A percentile compares a stretch with the other conserved stretches of the same genome.
Conservation (phyloP, 1,284 basidiomycete species). For the Ganoderma sp. region DNA sequence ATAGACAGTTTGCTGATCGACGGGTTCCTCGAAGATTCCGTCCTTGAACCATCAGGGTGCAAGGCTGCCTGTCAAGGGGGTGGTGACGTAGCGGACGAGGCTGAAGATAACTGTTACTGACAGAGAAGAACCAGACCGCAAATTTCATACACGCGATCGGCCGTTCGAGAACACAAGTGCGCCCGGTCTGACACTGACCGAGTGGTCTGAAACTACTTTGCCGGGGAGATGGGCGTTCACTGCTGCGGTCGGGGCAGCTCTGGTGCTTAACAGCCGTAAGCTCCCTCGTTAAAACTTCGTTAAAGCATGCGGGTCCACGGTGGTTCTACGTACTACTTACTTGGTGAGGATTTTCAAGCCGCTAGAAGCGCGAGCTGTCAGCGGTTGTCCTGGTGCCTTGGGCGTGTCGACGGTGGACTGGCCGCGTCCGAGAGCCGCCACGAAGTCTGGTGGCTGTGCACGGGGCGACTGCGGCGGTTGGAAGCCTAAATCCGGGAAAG, state of each 20-base stretch:
- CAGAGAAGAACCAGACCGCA: background rate
- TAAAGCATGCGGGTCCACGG: background rate
- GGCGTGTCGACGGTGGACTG: background rate
- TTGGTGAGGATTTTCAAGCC: background rate
- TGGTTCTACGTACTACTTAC: background rate
- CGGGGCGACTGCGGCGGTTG: background rate
- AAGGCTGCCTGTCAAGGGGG: background rate
- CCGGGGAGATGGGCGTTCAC: background rate
- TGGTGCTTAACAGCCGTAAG: background rate
- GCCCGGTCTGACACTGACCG: background rate
- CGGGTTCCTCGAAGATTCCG: background rate
- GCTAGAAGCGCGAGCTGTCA: background rate
- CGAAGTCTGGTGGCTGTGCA: background rate
- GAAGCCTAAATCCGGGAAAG: background rate
- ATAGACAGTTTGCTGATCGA: background rate
- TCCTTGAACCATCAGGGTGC: background rate
- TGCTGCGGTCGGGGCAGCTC: conserved; percentile 1
- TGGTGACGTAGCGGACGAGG: background rate
- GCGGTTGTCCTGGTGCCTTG: conserved; percentile 4
- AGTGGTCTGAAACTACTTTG: background rate
- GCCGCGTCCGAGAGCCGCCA: background rate
- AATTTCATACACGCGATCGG: background rate
- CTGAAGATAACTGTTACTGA: background rate
- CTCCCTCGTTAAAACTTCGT: background rate
- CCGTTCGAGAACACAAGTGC: conserved; percentile 1